A percentile compares a stretch with the other conserved stretches of the same genome.
Evolutionary conservation across 331 rosid species (phyloP).

Genomic region (Rosa hybrid): DNA sequence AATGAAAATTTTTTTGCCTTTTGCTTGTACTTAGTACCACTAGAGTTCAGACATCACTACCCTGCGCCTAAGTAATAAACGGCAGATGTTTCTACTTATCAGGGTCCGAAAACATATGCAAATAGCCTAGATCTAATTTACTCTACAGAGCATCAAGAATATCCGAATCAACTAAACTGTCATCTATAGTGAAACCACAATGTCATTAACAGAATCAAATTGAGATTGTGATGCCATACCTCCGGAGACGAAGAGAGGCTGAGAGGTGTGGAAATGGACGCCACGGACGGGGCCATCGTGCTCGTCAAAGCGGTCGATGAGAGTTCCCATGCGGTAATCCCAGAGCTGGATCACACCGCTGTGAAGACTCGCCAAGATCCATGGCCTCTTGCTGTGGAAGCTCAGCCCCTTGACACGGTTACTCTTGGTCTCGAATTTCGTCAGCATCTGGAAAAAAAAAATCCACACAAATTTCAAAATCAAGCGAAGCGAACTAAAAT

Average conservation of each 20-base stretch:
- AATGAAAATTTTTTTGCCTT: not conserved
- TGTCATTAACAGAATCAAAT: not conserved
- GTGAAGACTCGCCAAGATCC: conserved; percentile 31
- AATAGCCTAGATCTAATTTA: not conserved
- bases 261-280: conserved; percentile 31
- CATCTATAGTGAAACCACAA: too few relatives aligned
- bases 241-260: conserved; percentile 31
- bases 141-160: not conserved
- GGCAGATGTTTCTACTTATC: not conserved
- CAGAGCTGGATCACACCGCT: conserved; percentile 34
- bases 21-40: not conserved
- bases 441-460: conserved; percentile 21
- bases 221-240: not conserved
- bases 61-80: not conserved
- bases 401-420: conserved; percentile 30
- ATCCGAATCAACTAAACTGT: too few relatives aligned
- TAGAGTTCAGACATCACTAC: not conserved
- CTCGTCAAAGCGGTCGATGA: conserved; percentile 31
- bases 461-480: not conserved
- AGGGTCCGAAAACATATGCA: not conserved
- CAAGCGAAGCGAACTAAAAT: not conserved
- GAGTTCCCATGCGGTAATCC: conserved; percentile 29
- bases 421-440: conserved; percentile 31
- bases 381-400: conserved; percentile 34
- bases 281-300: conserved; percentile 34